A percentile compares a stretch with the other conserved stretches of the same genome.
These are phyloP conservation scores for Termitomyces sp. DNA, from an alignment of 768 basidiomycete genomes.

Conservation along the genomic window DNA sequence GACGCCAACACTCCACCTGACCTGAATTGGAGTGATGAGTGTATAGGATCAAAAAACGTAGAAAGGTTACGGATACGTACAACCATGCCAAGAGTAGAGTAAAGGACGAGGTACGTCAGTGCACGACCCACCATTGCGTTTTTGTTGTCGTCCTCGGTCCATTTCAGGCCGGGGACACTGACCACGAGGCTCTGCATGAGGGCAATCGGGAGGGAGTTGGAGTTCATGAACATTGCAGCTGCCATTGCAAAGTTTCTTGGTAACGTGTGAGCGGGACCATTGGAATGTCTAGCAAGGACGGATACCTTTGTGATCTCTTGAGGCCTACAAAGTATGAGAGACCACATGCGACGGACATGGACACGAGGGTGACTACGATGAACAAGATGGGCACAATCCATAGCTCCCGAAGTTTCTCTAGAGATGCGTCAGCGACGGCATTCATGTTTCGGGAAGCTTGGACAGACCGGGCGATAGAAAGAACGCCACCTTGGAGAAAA, in stretches of 20 bases:
- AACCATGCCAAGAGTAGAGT: constrained; percentile 94
- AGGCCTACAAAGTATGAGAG: constrained; percentile 63
- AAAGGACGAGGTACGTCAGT: constrained; percentile 83
- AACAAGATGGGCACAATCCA: constrained; percentile 89
- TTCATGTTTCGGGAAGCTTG: too few relatives aligned
- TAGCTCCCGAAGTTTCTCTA: constrained; percentile 73
- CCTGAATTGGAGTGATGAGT: constrained; percentile 28
- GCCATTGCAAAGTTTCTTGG: constrained; percentile 72
- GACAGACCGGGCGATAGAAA: constrained; percentile 69
- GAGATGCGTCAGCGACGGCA: background rate
- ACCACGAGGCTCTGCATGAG: constrained; percentile 87
- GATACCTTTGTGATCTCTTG: constrained; percentile 70
- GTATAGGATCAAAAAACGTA: background rate
- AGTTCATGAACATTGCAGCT: constrained; percentile 88
- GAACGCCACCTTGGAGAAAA: constrained; percentile 96
- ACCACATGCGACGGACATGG: constrained; percentile 59
- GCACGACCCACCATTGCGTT: constrained; percentile 91
- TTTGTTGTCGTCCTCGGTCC: constrained; percentile 74
- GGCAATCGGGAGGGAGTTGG: constrained; percentile 92
- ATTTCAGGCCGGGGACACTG: constrained; percentile 77
- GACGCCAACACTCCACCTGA: constrained; percentile 73
- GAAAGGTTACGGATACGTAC: constrained; percentile 27
- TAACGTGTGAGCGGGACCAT: background rate
- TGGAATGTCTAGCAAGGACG: background rate
- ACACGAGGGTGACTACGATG: constrained; percentile 63